Evolutionary conservation across 305 asterid species (phyloP).

Genomic region (Andrographis paniculata): DNA sequence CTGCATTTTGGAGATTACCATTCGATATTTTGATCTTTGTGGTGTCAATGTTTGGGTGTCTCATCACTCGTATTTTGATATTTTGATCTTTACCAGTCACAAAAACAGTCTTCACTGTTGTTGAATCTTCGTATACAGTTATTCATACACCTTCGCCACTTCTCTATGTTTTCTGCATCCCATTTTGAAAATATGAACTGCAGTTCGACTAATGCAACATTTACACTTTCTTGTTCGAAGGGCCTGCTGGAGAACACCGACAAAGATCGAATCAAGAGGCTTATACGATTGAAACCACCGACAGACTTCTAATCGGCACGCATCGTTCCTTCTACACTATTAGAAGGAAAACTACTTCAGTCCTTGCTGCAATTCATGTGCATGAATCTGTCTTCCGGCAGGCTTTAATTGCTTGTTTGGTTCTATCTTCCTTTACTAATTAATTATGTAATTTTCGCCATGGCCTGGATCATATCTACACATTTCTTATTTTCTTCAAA

Average conservation of each 20-base stretch:
- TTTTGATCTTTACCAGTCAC: neutral
- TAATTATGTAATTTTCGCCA: no score
- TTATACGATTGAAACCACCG: constrained; percentile 71
- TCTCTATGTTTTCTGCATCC: neutral
- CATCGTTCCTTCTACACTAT: no score
- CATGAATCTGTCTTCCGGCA: no score
- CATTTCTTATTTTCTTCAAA: no score
- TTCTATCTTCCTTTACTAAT: no score
- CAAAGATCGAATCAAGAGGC: constrained; percentile 86
- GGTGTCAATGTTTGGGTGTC: no score
- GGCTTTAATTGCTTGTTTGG: no score
- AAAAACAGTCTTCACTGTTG: neutral
- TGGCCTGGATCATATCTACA: no score
- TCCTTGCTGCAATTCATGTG: no score
- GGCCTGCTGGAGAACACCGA: constrained; percentile 89
- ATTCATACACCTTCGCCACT: constrained; percentile 2
- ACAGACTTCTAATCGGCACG: constrained; percentile 44
- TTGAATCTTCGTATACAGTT: no score
- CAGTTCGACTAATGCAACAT: constrained; percentile 6
- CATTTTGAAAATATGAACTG: neutral
- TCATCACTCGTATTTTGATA: no score
- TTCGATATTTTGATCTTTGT: neutral
- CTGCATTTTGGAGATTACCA: neutral
- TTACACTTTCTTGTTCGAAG: constrained; percentile 17
- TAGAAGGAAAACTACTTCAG: no score